Evolutionary conservation across 2,329 filamentous ascomycete species (phyloP).

Genomic region (Sporothrix curviconia): DNA sequence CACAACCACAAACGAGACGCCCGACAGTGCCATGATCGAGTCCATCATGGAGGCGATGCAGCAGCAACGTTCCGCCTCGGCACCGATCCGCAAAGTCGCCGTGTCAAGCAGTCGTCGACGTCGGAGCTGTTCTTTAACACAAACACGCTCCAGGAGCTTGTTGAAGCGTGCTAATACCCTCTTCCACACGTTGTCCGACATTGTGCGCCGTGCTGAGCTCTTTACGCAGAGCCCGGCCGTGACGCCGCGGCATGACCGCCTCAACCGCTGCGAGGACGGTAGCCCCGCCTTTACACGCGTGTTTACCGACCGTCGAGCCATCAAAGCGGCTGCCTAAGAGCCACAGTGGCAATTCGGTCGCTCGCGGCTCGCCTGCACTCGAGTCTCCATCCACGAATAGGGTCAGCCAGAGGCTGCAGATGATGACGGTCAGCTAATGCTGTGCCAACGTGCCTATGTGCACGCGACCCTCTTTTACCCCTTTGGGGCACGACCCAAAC

Average conservation of each 20-base stretch:
- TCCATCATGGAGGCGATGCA: conserved; percentile 61
- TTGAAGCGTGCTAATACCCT: conserved; percentile 56
- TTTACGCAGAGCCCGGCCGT: conserved; percentile 49
- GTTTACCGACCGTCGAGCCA: conserved; percentile 56
- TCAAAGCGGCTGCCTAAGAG: conserved; percentile 45
- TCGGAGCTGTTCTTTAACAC: conserved; percentile 61
- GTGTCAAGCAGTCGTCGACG: conserved; percentile 32
- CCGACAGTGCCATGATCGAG: conserved; percentile 45
- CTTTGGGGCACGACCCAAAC: neutral
- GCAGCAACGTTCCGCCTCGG: conserved; percentile 41
- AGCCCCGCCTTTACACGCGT: conserved; percentile 63
- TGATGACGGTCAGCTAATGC: conserved; percentile 56
- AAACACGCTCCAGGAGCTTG: conserved; percentile 60
- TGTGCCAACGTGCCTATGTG: no score
- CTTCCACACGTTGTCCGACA: conserved; percentile 52
- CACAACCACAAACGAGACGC: conserved; percentile 22
- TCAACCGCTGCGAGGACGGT: conserved; percentile 39
- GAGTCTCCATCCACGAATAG: conserved; percentile 46
- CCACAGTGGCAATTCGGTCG: conserved; percentile 47
- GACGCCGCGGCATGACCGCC: conserved; percentile 42
- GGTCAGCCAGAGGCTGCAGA: conserved; percentile 50
- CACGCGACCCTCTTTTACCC: neutral
- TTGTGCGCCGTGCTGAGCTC: conserved; percentile 53
- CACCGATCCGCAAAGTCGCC: conserved; percentile 31
- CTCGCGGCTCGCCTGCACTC: conserved; percentile 37